phyloP scores from a whole-genome alignment of 768 basidiomycete species.

The Boletellus ananiceps region DNA sequence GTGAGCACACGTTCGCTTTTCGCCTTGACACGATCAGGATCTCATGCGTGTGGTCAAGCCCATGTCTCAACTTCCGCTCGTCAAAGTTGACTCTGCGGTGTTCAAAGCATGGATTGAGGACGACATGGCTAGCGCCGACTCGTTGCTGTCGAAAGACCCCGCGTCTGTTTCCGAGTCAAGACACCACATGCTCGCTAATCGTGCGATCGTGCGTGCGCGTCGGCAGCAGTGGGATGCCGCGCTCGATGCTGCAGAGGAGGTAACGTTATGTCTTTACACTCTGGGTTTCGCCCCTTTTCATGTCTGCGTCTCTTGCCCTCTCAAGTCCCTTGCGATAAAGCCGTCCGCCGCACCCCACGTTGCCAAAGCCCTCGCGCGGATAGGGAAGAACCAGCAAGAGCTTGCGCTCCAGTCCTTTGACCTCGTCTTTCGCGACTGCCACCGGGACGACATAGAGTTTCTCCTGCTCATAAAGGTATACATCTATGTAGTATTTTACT shows the following conservation, averaged over 20 bases:
- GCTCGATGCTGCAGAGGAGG: not conserved
- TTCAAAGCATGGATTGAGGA: constrained; percentile 8
- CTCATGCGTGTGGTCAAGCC: not conserved
- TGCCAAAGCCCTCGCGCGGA: constrained; percentile 3
- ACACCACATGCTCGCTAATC: not conserved
- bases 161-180: not conserved
- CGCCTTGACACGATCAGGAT: no score
- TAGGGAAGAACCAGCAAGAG: not conserved
- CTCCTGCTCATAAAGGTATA: constrained; percentile 3
- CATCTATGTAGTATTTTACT: not conserved
- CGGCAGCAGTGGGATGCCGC: not conserved
- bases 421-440: constrained; percentile 1
- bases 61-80: constrained; percentile 1
- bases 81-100: not conserved
- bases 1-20: not conserved
- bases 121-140: not conserved
- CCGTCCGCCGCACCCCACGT: constrained; percentile 2
- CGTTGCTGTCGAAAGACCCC: not conserved
- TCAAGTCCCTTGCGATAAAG: not conserved
- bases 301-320: not conserved
- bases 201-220: constrained; percentile 1
- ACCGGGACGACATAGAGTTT: not conserved
- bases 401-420: constrained; percentile 1
- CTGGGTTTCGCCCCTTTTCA: not conserved
- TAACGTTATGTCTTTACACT: not conserved